These are phyloP conservation scores for Raphanus sativus DNA, from an alignment of 345 rosid species.

Conservation along the genomic window DNA sequence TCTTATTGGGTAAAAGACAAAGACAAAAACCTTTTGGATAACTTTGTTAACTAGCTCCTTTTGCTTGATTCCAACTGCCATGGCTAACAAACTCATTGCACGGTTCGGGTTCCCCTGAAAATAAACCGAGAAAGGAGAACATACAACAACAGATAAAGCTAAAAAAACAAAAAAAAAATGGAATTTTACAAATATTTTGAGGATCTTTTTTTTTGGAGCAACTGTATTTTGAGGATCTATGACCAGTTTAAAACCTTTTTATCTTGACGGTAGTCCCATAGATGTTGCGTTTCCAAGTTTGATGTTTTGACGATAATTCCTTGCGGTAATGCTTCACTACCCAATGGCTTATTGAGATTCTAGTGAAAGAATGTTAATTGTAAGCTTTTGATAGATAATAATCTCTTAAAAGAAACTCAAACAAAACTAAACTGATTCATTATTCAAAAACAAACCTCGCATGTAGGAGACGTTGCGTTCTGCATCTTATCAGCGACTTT, in stretches of 20 bases:
- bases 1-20: background rate
- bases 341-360: conserved; percentile 54
- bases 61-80: conserved; percentile 78
- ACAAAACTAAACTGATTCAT: background rate
- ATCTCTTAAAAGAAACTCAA: background rate
- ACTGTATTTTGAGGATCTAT: background rate
- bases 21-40: conserved; percentile 54
- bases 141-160: background rate
- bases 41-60: conserved; percentile 65
- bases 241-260: conserved; percentile 38
- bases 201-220: background rate
- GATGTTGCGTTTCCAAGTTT: conserved; percentile 57
- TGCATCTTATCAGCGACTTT: conserved; percentile 30
- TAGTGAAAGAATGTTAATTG: conserved; percentile 16
- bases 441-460: conserved; percentile 58
- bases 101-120: conserved; percentile 44
- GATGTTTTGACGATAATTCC: conserved; percentile 63
- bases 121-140: background rate
- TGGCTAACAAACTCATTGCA: conserved; percentile 56
- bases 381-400: background rate
- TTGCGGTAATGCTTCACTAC: conserved; percentile 62
- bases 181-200: background rate
- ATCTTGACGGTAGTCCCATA: conserved; percentile 45
- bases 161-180: background rate
- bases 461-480: conserved; percentile 40